Conservation (phyloP, 352 stramenopile genomes). For the Pythium scleroteichum region DNA sequence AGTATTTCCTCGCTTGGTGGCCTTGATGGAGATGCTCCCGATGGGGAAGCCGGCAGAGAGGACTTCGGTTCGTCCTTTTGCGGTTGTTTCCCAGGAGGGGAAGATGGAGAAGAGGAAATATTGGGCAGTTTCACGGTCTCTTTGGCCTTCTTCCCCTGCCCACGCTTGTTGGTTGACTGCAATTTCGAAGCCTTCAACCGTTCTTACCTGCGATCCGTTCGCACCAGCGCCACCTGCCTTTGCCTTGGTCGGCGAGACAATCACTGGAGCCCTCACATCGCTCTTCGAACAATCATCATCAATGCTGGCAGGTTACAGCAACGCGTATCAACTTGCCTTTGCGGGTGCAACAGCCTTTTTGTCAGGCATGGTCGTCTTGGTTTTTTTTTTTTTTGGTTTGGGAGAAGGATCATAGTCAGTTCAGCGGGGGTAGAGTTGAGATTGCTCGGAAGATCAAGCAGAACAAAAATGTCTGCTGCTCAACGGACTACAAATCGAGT, state of each 20-base stretch:
- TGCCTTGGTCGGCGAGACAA: slow-evolving; percentile 11
- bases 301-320: background rate
- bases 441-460: too few species aligned
- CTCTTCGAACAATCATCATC: background rate
- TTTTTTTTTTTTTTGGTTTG: too few species aligned
- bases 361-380: background rate
- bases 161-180: too few species aligned
- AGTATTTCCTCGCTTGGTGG: too few species aligned
- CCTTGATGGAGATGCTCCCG: too few species aligned
- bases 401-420: too few species aligned
- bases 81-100: slow-evolving; percentile 34
- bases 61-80: slow-evolving; percentile 13
- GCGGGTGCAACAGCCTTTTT: background rate
- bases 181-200: too few species aligned
- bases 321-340: background rate
- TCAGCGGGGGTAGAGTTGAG: too few species aligned
- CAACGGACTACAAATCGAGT: too few species aligned
- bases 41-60: too few species aligned
- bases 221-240: background rate
- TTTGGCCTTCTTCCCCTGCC: slow-evolving; percentile 29
- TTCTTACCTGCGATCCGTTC: too few species aligned
- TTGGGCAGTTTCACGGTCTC: slow-evolving; percentile 48
- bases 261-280: slow-evolving; percentile 18
- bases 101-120: slow-evolving; percentile 28
- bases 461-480: too few species aligned